These are phyloP conservation scores for Hypoxylon sp. DNA, from an alignment of 2,329 filamentous ascomycete genomes.

Conservation along the genomic window DNA sequence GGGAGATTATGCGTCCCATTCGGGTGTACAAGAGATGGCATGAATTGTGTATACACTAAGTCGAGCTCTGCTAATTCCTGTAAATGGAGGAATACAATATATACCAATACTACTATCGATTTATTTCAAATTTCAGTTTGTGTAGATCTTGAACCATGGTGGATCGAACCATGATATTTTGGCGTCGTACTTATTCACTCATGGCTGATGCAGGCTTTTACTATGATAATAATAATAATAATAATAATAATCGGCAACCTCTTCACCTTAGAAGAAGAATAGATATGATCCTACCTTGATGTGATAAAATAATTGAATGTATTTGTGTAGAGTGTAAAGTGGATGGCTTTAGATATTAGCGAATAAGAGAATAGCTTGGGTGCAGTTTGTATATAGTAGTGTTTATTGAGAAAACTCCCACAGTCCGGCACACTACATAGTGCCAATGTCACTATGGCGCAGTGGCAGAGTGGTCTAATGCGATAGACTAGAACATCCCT, in stretches of 20 bases:
- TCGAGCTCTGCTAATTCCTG: background rate
- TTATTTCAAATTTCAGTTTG: background rate
- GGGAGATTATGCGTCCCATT: background rate
- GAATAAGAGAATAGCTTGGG: background rate
- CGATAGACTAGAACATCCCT: slow-evolving; percentile 48
- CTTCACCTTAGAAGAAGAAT: background rate
- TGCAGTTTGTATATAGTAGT: background rate
- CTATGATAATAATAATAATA: background rate
- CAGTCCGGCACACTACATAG: background rate
- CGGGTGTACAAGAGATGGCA: background rate
- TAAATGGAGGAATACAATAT: background rate
- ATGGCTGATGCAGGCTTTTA: background rate
- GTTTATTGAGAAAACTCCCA: background rate
- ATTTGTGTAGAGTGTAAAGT: background rate
- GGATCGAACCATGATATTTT: background rate
- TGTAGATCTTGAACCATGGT: background rate
- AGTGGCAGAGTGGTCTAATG: slow-evolving; percentile 48
- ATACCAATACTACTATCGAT: background rate
- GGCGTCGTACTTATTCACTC: background rate
- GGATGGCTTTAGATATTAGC: background rate
- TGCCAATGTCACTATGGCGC: slow-evolving; percentile 23
- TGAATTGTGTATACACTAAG: background rate
- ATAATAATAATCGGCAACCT: background rate
- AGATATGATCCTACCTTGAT: background rate
- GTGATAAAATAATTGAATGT: background rate